Base-by-base conservation (phyloP, 2,329 filamentous ascomycete species). In the Epichloe glyceriae region DNA sequence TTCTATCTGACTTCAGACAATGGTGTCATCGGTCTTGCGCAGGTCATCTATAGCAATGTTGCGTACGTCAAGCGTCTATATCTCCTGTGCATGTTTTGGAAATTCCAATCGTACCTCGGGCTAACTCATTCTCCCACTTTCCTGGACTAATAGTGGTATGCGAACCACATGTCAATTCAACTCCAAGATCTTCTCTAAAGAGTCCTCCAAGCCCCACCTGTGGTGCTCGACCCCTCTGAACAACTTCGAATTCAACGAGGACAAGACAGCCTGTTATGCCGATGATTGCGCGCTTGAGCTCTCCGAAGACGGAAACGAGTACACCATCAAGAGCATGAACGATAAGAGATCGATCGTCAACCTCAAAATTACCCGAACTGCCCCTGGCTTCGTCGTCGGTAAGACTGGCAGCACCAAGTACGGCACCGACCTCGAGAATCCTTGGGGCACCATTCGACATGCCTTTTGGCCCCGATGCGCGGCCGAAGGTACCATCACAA, bases 11-110 rank as follows among this genome's bases (percentile, higher is more conserved):
- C 83, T 69, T 75, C 85, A 51, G 86, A 95, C 55, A 80, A 74
- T 53, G 93, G 93, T 47, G 76, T 83, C 56, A 68, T 90, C 56
- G 87, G 78, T 49, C 79, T 95, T 68, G 81, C 80, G 54, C 93
- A 98, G 75, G 78, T 97, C 70, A 95, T 98, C 67, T 95, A 97
- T 76, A 97, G 87, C 74, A 96, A 95, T 70, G 86, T 98, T 66
- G 85, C 81, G 90, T 96, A 82, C 70, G 84, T 51, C 35, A 38
- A 30, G 43, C 30, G 46, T 41, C 26, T 12, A 8, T 3, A 12
- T 39, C 17, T 50, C 10, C 30, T 35, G 3, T 2, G 3, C 10
- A 11, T 30, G 10, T 30, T 20, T 19, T 5, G 35, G 17, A 39
- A 12, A 30, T n/a, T 14, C 35, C 22, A 40, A 11, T 6, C 6